Evolutionary conservation across 2,329 filamentous ascomycete species (phyloP), one percentile per base, ranked within the genome.

Genomic region (Xylariaceae sp.): DNA sequence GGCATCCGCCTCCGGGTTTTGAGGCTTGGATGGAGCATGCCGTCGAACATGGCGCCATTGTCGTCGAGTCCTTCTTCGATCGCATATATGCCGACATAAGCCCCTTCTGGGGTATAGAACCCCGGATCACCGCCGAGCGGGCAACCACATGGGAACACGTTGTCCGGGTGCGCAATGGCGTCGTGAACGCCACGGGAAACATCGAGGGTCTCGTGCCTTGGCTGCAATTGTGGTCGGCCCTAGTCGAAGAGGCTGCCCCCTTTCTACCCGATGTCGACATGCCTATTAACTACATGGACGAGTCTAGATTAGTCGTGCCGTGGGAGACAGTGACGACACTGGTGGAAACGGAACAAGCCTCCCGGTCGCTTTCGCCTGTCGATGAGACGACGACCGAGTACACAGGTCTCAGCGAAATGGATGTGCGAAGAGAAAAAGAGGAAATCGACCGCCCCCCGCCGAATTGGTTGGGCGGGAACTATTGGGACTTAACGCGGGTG

Each of bases 1-100:
- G 80, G 20, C 77, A 83, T 54, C 81, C 80, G 2, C 81, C 81
- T 3, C 81, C 80, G 0, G 77, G 77, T n/a, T 85, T 85, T 56
- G 72, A 80, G 49, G 65, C 71, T 37, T 84, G 81, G 80, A 74
- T 78, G 54, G 63, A 67, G 23, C 79, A 77, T 45, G 80, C 80
- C 6, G 55, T 64, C 17, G 67, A 74, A 21, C 67, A 68, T 35
- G 65, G 78, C 27, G 73, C 77, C n/a, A 63, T 82, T 44, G 68
- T 83, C 8, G 69, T 83, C 32, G 80, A 84, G 55, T 75, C 80
- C 43, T 84, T 79, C 55, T 84, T 82, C 64, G 77, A 82, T 56
- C 78, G 80, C 48, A 79, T 84, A 46, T 80, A 82, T 65, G 74
- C 80, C 51, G 80, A 85, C 57, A 56, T 83, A 42, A 67, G 74